phyloP scores from a whole-genome alignment of 768 basidiomycete genomes.

The Podaxis sp. region DNA sequence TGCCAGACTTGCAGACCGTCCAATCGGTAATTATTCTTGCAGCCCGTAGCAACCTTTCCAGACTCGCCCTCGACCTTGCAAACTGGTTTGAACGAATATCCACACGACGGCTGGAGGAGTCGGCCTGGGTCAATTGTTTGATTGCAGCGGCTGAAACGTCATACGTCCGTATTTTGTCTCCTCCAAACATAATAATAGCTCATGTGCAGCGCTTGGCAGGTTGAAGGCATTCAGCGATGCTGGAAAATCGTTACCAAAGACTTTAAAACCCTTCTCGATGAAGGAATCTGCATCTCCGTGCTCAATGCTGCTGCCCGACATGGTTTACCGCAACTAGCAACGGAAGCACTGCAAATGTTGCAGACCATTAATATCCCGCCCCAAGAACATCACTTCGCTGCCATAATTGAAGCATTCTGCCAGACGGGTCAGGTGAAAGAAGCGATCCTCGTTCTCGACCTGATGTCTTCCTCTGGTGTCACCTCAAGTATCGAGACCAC shows the following conservation, averaged over 20 bases:
- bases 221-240: conserved; percentile 60
- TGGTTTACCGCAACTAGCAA: conserved; percentile 70
- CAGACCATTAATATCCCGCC: conserved; percentile 45
- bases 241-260: conserved; percentile 63
- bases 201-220: conserved; percentile 35
- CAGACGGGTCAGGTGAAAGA: conserved; percentile 55
- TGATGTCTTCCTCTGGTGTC: conserved; percentile 59
- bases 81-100: conserved; percentile 56
- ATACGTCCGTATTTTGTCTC: conserved; percentile 55
- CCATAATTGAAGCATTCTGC: conserved; percentile 74
- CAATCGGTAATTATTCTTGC: conserved; percentile 55
- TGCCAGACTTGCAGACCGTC: conserved; percentile 48
- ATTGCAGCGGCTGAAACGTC: conserved; percentile 59
- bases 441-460: conserved; percentile 56
- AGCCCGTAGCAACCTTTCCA: conserved; percentile 52
- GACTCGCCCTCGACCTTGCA: conserved; percentile 74
- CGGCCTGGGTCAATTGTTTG: conserved; percentile 69
- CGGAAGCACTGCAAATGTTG: conserved; percentile 61
- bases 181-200: conserved; percentile 9
- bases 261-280: conserved; percentile 60
- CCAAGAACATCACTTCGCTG: conserved; percentile 75
- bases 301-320: conserved; percentile 73
- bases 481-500: conserved; percentile 51
- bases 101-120: conserved; percentile 49
- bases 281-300: conserved; percentile 70